Percentiles rank a stretch among this genome's conserved stretches.
Conservation (phyloP, 768 basidiomycete genomes). For the Tylopilus plumbeoviolaceoides region DNA sequence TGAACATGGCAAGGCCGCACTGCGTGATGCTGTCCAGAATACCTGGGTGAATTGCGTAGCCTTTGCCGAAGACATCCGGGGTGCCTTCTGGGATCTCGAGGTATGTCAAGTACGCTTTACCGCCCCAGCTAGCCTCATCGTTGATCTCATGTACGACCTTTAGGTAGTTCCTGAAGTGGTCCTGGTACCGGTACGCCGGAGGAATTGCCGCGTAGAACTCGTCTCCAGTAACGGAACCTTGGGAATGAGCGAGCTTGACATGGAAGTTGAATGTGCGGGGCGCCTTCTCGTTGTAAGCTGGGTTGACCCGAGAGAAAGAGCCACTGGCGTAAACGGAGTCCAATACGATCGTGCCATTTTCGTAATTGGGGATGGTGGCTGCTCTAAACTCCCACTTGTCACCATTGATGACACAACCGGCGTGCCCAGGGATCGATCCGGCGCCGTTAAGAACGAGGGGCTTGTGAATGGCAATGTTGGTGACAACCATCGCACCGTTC, state of each 20-base stretch:
- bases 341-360: slow-evolving; percentile 22
- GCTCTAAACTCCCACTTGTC: slow-evolving; percentile 30
- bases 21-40: slow-evolving; percentile 32
- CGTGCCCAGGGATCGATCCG: slow-evolving; percentile 17
- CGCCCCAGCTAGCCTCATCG: slow-evolving; percentile 25
- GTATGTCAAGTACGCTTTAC: slow-evolving; percentile 26
- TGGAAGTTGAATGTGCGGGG: slow-evolving; percentile 24
- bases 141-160: slow-evolving; percentile 26
- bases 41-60: slow-evolving; percentile 32
- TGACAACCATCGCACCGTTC: slow-evolving; percentile 30
- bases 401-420: slow-evolving; percentile 25
- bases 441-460: slow-evolving; percentile 24
- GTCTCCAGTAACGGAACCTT: slow-evolving; percentile 14
- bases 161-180: slow-evolving; percentile 27
- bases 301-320: slow-evolving; percentile 24
- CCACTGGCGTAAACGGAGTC: slow-evolving; percentile 31
- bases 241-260: slow-evolving; percentile 17
- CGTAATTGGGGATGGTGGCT: slow-evolving; percentile 20
- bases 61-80: slow-evolving; percentile 27
- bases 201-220: slow-evolving; percentile 20
- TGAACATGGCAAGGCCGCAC: slow-evolving; percentile 29
- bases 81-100: slow-evolving; percentile 20
- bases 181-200: slow-evolving; percentile 18
- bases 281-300: slow-evolving; percentile 21
- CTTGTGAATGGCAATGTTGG: slow-evolving; percentile 27